Base-by-base conservation (phyloP, 2,329 filamentous ascomycete genomes). In the Xylariaceae sp. region DNA sequence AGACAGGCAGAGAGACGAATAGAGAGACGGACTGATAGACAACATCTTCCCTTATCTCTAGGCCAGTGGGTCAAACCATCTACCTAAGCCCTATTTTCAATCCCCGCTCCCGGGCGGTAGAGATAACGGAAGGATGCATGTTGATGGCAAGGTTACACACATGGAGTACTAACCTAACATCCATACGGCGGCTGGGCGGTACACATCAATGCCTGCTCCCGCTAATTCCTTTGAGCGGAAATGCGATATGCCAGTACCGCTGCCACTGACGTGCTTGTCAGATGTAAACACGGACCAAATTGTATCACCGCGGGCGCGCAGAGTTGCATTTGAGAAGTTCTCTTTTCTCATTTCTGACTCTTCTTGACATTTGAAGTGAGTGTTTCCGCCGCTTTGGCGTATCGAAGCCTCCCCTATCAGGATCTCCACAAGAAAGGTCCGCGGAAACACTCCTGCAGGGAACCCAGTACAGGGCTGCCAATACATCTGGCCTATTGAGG, bases 1-100 rank as follows among this genome's bases (percentile, higher is more conserved):
- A 60, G 55, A 64, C 53, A 60, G n/a, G n/a, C n/a, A n/a, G n/a
- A n/a, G n/a, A n/a, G n/a, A n/a, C n/a, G n/a, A n/a, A n/a, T n/a
- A n/a, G n/a, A n/a, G n/a, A n/a, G n/a, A n/a, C n/a, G n/a, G n/a
- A n/a, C 59, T 65, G 55, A 64, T 51, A 60, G 55, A 64, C 53
- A 60, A 48, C 53, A 21, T 41, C 29, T 41, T 45, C 61, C 51
- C 62, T 65, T 66, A 66, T 66, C 64, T 66, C 56, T 61, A 18
- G 41, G 32, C 29, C 50, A 41, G 55, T 58, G 55, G 54, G 56
- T 23, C 20, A 40, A 52, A 44, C 51, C 54, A 20, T 44, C 48
- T n/a, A n/a, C n/a, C n/a, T 50, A 58, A 48, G 52, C 46, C 50
- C 20, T 54, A 29, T 20, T 40, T 54, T 29, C 37, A 23, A 37